Percentiles rank a stretch among this genome's conserved stretches.
Conservation (phyloP, 768 basidiomycete genomes). For the Hemileccinum rubropunctum region DNA sequence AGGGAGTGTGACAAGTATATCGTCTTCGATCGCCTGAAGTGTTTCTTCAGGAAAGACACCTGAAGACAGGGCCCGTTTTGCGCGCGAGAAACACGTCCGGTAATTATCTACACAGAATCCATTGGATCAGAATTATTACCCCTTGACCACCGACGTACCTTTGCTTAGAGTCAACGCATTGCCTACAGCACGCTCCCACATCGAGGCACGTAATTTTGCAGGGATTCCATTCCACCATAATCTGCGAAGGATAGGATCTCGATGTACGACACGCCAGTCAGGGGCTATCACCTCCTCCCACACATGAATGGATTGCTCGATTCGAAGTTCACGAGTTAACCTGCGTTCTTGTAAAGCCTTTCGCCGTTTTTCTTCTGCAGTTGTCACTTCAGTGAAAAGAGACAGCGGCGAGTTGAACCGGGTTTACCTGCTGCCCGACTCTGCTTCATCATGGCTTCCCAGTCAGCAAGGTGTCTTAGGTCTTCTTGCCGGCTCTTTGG, state of each 20-base stretch:
- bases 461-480: constrained; percentile 77
- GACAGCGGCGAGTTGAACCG: not conserved
- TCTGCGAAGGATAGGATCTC: constrained; percentile 59
- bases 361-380: constrained; percentile 66
- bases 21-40: constrained; percentile 65
- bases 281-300: constrained; percentile 84
- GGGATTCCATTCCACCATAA: constrained; percentile 93
- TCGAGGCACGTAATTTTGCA: constrained; percentile 67
- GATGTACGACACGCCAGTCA: constrained; percentile 76
- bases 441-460: constrained; percentile 85
- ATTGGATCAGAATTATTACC: constrained; percentile 3
- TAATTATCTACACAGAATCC: constrained; percentile 50
- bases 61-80: constrained; percentile 63
- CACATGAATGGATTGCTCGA: constrained; percentile 64
- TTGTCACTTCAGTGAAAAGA: constrained; percentile 4
- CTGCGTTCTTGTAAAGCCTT: constrained; percentile 62
- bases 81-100: constrained; percentile 67
- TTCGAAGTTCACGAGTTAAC: constrained; percentile 57
- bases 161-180: constrained; percentile 80
- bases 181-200: constrained; percentile 88
- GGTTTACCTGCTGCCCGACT: constrained; percentile 67
- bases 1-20: constrained; percentile 72
- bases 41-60: constrained; percentile 66
- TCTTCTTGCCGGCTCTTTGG: constrained; percentile 80
- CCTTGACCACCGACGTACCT: constrained; percentile 43